Conservation (phyloP, 2,329 filamentous ascomycete genomes). For the Penicillium olsonii region DNA sequence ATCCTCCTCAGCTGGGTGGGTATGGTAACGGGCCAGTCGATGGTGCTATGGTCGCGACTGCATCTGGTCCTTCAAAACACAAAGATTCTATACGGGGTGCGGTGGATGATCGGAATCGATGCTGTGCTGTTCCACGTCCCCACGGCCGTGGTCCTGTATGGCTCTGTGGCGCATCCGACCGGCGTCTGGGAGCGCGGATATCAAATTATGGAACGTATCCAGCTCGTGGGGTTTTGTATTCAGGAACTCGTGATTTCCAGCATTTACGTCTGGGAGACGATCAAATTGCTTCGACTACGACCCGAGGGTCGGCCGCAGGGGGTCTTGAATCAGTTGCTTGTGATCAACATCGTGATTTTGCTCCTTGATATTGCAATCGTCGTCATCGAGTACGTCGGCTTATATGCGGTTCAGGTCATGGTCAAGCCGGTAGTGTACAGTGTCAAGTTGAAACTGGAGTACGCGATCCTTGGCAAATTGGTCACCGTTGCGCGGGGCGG, state of each 20-base stretch:
- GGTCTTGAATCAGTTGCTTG: slow-evolving; percentile 49
- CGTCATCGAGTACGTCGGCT: slow-evolving; percentile 41
- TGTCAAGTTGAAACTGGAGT: slow-evolving; percentile 55
- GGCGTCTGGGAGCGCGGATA: slow-evolving; percentile 33
- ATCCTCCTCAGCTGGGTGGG: slow-evolving; percentile 42
- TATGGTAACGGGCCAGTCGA: slow-evolving; percentile 48
- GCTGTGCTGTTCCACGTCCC: slow-evolving; percentile 44
- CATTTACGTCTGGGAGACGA: slow-evolving; percentile 54
- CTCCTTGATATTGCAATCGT: slow-evolving; percentile 48
- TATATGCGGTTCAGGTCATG: slow-evolving; percentile 42
- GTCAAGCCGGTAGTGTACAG: slow-evolving; percentile 43
- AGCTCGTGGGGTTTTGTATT: slow-evolving; percentile 55
- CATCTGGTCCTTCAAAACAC: slow-evolving; percentile 45
- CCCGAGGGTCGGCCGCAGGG: slow-evolving; percentile 19
- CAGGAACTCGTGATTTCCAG: slow-evolving; percentile 56
- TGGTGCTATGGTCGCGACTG: slow-evolving; percentile 50
- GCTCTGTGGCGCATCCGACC: slow-evolving; percentile 26
- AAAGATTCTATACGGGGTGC: slow-evolving; percentile 36
- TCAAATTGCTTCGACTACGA: slow-evolving; percentile 29
- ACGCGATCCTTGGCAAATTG: slow-evolving; percentile 53
- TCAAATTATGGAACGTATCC: slow-evolving; percentile 52
- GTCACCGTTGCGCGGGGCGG: slow-evolving; percentile 28
- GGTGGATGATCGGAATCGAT: slow-evolving; percentile 48
- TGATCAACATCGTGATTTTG: slow-evolving; percentile 51
- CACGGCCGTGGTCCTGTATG: slow-evolving; percentile 42